A percentile compares a stretch with the other conserved stretches of the same genome.
These are phyloP conservation scores for Eucalyptus pauciflora DNA, from an alignment of 345 rosid genomes.

Conservation along the genomic window DNA sequence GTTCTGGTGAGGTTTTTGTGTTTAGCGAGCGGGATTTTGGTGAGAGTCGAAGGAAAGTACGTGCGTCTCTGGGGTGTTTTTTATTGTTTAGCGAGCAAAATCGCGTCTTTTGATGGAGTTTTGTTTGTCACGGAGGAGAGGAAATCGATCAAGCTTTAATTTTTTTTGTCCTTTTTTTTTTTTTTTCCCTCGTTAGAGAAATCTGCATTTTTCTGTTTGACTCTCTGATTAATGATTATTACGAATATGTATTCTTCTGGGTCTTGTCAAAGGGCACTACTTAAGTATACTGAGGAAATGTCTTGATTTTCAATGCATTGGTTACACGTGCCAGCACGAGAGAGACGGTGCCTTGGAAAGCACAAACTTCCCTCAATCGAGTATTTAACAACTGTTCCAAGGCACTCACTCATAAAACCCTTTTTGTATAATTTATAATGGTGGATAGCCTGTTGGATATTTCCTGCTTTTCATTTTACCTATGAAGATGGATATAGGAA, in stretches of 20 bases:
- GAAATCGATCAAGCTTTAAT: background rate
- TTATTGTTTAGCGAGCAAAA: background rate
- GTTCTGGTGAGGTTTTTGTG: background rate
- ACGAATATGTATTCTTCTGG: background rate
- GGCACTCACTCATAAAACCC: background rate
- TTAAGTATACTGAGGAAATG: background rate
- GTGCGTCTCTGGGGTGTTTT: background rate
- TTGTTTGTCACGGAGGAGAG: background rate
- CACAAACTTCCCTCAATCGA: background rate
- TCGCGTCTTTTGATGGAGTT: background rate
- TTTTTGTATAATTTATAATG: background rate
- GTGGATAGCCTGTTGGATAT: background rate
- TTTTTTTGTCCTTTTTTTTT: background rate
- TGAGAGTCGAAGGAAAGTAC: background rate
- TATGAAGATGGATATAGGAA: background rate
- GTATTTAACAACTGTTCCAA: background rate
- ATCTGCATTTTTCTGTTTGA: background rate
- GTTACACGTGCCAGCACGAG: background rate
- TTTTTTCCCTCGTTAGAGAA: background rate
- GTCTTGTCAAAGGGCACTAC: background rate
- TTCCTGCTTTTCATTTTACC: background rate
- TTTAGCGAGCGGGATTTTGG: background rate
- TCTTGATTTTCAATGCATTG: background rate
- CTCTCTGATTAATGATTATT: background rate
- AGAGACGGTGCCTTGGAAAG: background rate